These are phyloP conservation scores for Chloromonas sp. DNA, from an alignment of 163 green algal species.

Conservation along the genomic window DNA sequence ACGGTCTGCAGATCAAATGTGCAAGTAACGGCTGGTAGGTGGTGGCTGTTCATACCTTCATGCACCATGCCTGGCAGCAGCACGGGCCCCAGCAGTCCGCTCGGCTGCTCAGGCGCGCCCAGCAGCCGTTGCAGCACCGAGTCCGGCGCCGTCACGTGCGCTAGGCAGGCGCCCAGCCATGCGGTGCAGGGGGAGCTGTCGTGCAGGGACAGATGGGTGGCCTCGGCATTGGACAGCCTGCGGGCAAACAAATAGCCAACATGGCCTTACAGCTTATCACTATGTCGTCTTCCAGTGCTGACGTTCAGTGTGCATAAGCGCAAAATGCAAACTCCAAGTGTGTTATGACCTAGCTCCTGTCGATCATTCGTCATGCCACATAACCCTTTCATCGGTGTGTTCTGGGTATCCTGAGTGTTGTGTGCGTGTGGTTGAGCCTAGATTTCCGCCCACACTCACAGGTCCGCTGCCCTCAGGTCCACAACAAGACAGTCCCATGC, in stretches of 20 bases:
- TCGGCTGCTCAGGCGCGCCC: not conserved
- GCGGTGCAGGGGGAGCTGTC: not conserved
- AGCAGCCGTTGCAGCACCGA: not conserved
- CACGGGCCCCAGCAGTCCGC: not conserved
- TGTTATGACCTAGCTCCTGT: too few species aligned
- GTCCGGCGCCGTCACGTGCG: not conserved
- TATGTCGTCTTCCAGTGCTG: too few species aligned
- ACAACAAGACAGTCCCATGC: not conserved
- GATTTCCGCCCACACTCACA: not conserved
- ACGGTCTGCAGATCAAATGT: too few species aligned
- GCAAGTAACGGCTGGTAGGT: too few species aligned
- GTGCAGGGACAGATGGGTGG: not conserved
- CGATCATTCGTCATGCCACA: too few species aligned
- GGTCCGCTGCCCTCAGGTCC: not conserved
- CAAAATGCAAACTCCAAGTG: too few species aligned
- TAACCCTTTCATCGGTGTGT: too few species aligned
- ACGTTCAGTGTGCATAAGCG: too few species aligned
- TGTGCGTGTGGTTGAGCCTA: too few species aligned
- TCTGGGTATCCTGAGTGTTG: too few species aligned
- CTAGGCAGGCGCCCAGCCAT: not conserved
- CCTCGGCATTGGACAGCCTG: not conserved
- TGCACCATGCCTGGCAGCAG: constrained; percentile 4
- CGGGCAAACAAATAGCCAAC: too few species aligned
- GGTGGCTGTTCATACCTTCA: not conserved
- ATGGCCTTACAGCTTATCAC: too few species aligned